Base-by-base conservation (phyloP, 2,329 filamentous ascomycete species). In the Alternaria sp. region DNA sequence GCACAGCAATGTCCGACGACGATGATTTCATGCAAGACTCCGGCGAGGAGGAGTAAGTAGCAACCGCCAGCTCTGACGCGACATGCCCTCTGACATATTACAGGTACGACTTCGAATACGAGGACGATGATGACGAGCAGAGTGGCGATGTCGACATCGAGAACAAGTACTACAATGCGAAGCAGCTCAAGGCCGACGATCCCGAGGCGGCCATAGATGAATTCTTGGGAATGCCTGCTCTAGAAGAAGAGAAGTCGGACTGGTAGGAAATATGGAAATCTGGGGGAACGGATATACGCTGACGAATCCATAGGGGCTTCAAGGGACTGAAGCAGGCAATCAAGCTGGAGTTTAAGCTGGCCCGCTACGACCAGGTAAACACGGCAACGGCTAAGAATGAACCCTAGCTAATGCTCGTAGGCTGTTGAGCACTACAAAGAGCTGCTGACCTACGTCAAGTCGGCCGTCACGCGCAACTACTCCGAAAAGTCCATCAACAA, bases 141-240 rank as follows among this genome's bases (percentile, higher is more conserved):
- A 89, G 87, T 32, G 93, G 90, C 59, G 93, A 97, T 78, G 92
- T 97, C 72, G 93, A 94, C 69, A 96, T 98, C 78, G 95, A 99
- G 79, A 99, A 99, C 84, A 97, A 97, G 82, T 99, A 99, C 84
- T 99, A 98, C 86, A 98, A 97, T 81, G 95, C 95, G 44, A 99
- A 99, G 82, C 94, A 98, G 82, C 89, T 97, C 77, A 99, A 98
- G 84, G 85, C 85, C 44, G 90, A 90, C 64, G 93, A 94, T 59
- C 93, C 94, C 0, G 88, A 95, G 73, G 93, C 93, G 70, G 95
- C 95, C 2, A 91, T 99, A 57, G 88, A 90, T 36, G 94, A 98
- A 78, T 99, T 99, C 73, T 83, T 98, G n/a, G 91, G 89, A 32
- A 90, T 99, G 65, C 93, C 93, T 5, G 84, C 87, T 14, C 80